Percentiles rank a stretch among this genome's conserved stretches.
phyloP scores from a whole-genome alignment of 2,329 filamentous ascomycete genomes.

The Aspergillus novofumigatus region DNA sequence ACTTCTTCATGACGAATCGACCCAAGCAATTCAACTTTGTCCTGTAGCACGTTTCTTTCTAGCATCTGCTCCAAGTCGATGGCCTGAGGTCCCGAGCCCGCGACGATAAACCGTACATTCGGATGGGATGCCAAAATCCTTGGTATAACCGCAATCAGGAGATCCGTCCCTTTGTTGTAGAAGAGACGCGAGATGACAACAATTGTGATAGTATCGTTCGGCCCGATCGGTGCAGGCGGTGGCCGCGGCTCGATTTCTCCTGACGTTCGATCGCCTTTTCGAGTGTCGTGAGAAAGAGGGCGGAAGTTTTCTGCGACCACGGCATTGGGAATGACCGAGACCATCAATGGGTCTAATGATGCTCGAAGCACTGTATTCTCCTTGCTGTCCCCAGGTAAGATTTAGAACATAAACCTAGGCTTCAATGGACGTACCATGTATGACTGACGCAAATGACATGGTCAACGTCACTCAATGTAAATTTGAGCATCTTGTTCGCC shows the following conservation, averaged over 20 bases:
- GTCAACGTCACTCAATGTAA: constrained; percentile 91
- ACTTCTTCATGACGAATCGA: constrained; percentile 94
- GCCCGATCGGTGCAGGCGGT: constrained; percentile 66
- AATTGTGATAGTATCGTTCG: constrained; percentile 86
- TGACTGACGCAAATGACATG: constrained; percentile 98
- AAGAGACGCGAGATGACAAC: constrained; percentile 96
- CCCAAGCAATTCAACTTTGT: constrained; percentile 87
- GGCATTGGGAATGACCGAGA: constrained; percentile 96
- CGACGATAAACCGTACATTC: constrained; percentile 95
- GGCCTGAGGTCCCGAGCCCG: constrained; percentile 89
- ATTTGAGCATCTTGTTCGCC: constrained; percentile 95
- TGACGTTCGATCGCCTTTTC: constrained; percentile 25
- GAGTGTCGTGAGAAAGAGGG: constrained; percentile 57
- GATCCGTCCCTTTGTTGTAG: constrained; percentile 97
- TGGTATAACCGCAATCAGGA: constrained; percentile 93
- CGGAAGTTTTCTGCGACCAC: constrained; percentile 95
- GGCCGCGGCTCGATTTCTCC: constrained; percentile 38
- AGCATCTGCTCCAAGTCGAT: constrained; percentile 99
- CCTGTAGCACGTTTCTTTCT: constrained; percentile 88
- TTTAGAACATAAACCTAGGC: background rate
- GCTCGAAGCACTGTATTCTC: constrained; percentile 95
- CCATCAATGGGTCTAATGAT: constrained; percentile 91
- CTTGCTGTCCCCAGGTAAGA: constrained; percentile 57
- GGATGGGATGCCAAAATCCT: constrained; percentile 84
- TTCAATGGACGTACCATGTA: constrained; percentile 68